Conservation (phyloP, 164 flowering plant species). For the Akebia trifoliata region DNA sequence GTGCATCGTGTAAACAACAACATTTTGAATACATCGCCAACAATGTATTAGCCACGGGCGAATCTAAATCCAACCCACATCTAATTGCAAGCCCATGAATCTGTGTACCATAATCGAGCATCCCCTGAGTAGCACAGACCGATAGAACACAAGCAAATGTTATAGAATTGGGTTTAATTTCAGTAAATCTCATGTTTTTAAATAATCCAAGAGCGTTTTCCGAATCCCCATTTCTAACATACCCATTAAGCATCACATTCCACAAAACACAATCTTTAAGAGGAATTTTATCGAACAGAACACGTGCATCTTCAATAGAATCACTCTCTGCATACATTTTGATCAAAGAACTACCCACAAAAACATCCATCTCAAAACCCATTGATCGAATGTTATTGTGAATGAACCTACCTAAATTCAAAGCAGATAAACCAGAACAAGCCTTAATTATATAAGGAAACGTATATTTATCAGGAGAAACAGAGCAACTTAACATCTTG, state of each 20-base stretch:
- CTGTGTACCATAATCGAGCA: conserved; percentile 41
- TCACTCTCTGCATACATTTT: conserved; percentile 62
- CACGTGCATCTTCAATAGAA: conserved; percentile 41
- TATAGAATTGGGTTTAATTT: conserved; percentile 44
- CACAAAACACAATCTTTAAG: conserved; percentile 62
- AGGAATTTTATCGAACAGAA: conserved; percentile 58
- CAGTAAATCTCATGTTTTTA: conserved; percentile 42
- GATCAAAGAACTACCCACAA: conserved; percentile 70
- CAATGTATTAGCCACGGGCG: conserved; percentile 57
- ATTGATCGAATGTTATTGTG: conserved; percentile 34
- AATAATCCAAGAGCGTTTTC: conserved; percentile 36
- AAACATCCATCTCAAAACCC: conserved; percentile 58
- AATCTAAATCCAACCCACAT: conserved; percentile 51
- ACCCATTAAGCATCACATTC: conserved; percentile 82
- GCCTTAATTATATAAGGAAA: conserved; percentile 75
- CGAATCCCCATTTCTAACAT: conserved; percentile 39
- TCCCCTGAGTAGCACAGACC: conserved; percentile 39
- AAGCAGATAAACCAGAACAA: conserved; percentile 48
- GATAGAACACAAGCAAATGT: conserved; percentile 59
- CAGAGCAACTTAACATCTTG: conserved; percentile 65
- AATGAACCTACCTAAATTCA: conserved; percentile 39
- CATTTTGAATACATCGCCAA: conserved; percentile 73
- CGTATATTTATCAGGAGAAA: conserved; percentile 69
- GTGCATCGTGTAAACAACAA: conserved; percentile 42
- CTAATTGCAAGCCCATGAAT: conserved; percentile 51